Evolutionary conservation across 495 filamentous ascomycete species (phyloP), one percentile per base, ranked within the genome.

Genomic region (Neurospora sublineolata): DNA sequence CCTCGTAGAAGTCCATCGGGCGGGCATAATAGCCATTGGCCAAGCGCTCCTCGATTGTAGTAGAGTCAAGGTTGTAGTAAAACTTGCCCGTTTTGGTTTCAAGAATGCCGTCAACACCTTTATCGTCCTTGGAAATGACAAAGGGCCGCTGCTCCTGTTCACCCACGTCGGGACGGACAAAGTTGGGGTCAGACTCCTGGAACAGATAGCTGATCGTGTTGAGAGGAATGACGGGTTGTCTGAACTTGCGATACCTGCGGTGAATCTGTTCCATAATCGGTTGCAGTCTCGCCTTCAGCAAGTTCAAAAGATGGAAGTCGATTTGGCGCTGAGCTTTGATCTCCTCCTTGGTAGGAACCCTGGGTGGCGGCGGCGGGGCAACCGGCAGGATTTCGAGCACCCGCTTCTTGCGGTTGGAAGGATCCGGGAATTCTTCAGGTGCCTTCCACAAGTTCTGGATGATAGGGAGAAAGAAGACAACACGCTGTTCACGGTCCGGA

Each of bases 181-280:
- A 87, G 69, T 91, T 86, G n/a, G 92, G 92, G 76, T 97, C 89
- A 44, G 89, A 78, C 76, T 97, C 94, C 44, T 93, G 89, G 75
- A 90, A 90, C 9, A 98, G 84, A 77, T 97, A 96, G 37, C 86
- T 82, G 68, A 96, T 92, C 42, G 88, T 82, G 4, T 81, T 81
- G 60, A 92, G 86, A 20, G 92, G 89, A 75, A 99, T 89, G 39
- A 93, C 86, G 4, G 92, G 90, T 37, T 87, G 87, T 60, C 93
- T 86, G 83, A 98, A 97, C 72, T 90, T 90, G 77, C 90, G 91
- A 79, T 95, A 94, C 74, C 86, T 88, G 72, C 87, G 88, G 75
- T 95, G 92, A 72, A 97, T 92, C 80, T 96, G 91, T 73, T 98
- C 94, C 93, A 99, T 97, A 74, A 97, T 90, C 14, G 91, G 91